Conservation (phyloP, 768 basidiomycete species). For the Trametes villosa region DNA sequence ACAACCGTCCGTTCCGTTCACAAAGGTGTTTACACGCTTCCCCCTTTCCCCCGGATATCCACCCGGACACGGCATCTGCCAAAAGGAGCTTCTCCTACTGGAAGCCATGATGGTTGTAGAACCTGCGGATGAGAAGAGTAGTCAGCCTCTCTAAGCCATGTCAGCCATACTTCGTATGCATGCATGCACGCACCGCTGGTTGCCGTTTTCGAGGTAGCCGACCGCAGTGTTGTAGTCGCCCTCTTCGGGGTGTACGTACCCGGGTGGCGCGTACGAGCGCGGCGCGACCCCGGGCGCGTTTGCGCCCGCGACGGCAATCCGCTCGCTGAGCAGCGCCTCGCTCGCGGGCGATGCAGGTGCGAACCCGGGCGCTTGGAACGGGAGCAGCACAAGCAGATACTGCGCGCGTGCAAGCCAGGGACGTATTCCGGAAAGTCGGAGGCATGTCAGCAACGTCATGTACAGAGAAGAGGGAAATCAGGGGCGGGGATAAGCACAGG, state of each 20-base stretch:
- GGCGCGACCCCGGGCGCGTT: slow-evolving; percentile 44
- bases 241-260: slow-evolving; percentile 47
- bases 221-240: slow-evolving; percentile 56
- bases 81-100: too few relatives aligned
- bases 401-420: slow-evolving; percentile 28
- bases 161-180: neutral
- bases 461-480: neutral
- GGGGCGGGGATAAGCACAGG: neutral
- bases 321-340: slow-evolving; percentile 43
- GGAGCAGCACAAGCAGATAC: slow-evolving; percentile 51
- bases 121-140: too few relatives aligned
- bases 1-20: too few relatives aligned
- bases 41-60: too few relatives aligned
- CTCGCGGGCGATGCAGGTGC: slow-evolving; percentile 27
- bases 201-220: slow-evolving; percentile 58
- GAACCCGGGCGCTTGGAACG: slow-evolving; percentile 50
- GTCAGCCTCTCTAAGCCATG: too few relatives aligned
- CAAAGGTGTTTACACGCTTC: too few relatives aligned
- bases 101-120: slow-evolving; percentile 29
- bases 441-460: too few relatives aligned
- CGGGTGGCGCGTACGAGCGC: slow-evolving; percentile 56
- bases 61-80: too few relatives aligned
- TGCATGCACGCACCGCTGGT: slow-evolving; percentile 45
- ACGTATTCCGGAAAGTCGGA: too few relatives aligned
- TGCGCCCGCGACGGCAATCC: slow-evolving; percentile 44